A percentile compares a stretch with the other conserved stretches of the same genome.
Evolutionary conservation across 305 asterid species (phyloP).

Genomic region (Solanum aculeatissimum): DNA sequence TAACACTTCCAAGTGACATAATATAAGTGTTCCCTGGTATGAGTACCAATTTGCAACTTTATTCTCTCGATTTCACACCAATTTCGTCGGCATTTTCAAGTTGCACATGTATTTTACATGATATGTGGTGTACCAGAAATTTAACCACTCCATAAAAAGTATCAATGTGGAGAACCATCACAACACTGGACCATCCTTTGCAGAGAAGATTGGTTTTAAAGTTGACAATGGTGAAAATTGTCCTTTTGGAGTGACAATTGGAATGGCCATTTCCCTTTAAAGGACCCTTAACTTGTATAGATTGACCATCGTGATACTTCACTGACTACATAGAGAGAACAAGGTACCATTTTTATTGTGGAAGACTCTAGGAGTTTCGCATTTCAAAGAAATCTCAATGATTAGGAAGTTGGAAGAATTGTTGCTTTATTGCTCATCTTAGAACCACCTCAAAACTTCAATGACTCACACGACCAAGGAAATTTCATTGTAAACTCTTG

Average conservation of each 20-base stretch:
- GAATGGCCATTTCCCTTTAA: background rate
- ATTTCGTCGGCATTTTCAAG: no score
- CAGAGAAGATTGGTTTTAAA: background rate
- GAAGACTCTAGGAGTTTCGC: background rate
- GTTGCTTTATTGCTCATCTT: background rate
- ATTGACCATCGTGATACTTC: background rate
- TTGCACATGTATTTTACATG: no score
- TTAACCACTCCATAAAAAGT: background rate
- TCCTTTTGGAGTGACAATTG: background rate
- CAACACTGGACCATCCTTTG: background rate
- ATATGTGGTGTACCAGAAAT: background rate
- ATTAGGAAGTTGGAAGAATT: background rate
- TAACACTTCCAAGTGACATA: no score
- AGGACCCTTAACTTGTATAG: background rate
- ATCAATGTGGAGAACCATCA: background rate
- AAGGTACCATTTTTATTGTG: background rate
- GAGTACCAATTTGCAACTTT: no score
- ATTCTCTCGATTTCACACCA: no score
- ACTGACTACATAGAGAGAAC: background rate
- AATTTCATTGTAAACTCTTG: background rate
- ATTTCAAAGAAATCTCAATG: background rate
- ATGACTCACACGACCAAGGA: background rate
- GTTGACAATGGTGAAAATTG: background rate
- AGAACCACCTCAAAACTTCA: background rate
- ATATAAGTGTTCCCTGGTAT: no score